Evolutionary conservation across 2,329 filamentous ascomycete species (phyloP).

Genomic region (Exophiala viscosa): DNA sequence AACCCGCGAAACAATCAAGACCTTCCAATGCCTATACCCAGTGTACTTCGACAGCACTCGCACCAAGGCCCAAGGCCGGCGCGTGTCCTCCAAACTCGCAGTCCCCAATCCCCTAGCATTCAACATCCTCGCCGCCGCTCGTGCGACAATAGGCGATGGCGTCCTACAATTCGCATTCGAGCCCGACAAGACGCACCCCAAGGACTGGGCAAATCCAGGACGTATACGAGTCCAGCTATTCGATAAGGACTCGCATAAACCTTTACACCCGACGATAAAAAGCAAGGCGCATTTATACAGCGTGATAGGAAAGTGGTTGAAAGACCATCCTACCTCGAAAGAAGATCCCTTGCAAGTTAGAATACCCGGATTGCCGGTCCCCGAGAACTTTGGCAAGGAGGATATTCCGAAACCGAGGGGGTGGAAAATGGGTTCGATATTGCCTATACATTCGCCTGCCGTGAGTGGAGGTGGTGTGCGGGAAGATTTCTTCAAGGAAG

Average conservation of each 20-base stretch:
- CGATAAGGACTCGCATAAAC: slow-evolving; percentile 51
- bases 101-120: slow-evolving; percentile 82
- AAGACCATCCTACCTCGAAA: slow-evolving; percentile 72
- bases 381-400: slow-evolving; percentile 64
- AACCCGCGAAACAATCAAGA: slow-evolving; percentile 59
- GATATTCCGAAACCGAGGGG: slow-evolving; percentile 75
- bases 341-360: slow-evolving; percentile 66
- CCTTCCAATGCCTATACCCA: slow-evolving; percentile 88
- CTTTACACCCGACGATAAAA: slow-evolving; percentile 53
- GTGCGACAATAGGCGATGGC: slow-evolving; percentile 53
- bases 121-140: slow-evolving; percentile 84
- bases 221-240: slow-evolving; percentile 72
- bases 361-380: slow-evolving; percentile 68
- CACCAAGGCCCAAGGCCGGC: slow-evolving; percentile 72
- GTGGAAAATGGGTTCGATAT: slow-evolving; percentile 81
- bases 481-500: slow-evolving; percentile 92
- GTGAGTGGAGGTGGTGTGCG: slow-evolving; percentile 89
- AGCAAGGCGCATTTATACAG: slow-evolving; percentile 86
- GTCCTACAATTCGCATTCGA: slow-evolving; percentile 64
- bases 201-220: slow-evolving; percentile 96
- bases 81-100: slow-evolving; percentile 68
- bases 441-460: slow-evolving; percentile 84
- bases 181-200: slow-evolving; percentile 86
- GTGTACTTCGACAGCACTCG: slow-evolving; percentile 81
- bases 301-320: slow-evolving; percentile 72